These are phyloP conservation scores for Phycomyces nitens DNA, from an alignment of 192 early-diverging fungal genomes.

Conservation along the genomic window DNA sequence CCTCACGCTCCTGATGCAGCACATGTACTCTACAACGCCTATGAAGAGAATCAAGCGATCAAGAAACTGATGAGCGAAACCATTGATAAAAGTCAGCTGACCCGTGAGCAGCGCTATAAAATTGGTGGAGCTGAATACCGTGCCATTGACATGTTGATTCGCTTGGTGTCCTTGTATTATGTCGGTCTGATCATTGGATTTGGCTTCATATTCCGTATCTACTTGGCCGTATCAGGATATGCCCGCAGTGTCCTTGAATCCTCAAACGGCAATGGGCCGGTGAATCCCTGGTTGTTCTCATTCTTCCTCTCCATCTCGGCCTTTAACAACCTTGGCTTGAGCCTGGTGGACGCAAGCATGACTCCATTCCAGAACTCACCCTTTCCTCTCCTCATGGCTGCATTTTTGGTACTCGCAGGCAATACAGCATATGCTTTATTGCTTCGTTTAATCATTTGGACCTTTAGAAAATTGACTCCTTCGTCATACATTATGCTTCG, in stretches of 20 bases:
- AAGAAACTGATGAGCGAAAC: constrained; percentile 8
- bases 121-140: constrained; percentile 36
- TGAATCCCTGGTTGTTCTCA: constrained; percentile 33
- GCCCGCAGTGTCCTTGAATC: constrained; percentile 21
- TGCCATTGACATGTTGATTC: constrained; percentile 24
- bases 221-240: constrained; percentile 22
- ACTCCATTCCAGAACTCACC: constrained; percentile 32
- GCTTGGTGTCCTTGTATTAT: constrained; percentile 26
- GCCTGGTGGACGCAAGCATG: constrained; percentile 30
- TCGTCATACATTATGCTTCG: constrained; percentile 11
- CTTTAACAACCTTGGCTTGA: constrained; percentile 29
- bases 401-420: constrained; percentile 27
- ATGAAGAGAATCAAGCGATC: neutral
- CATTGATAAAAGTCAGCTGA: constrained; percentile 19
- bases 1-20: neutral
- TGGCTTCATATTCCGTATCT: constrained; percentile 27
- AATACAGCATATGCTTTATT: constrained; percentile 35
- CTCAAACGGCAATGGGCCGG: constrained; percentile 13
- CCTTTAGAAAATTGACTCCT: constrained; percentile 16
- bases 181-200: constrained; percentile 13
- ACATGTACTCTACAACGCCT: neutral
- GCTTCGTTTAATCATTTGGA: constrained; percentile 29
- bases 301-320: constrained; percentile 24
- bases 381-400: constrained; percentile 13
- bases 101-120: constrained; percentile 24